Evolutionary conservation across 257 asterid species (phyloP).

Genomic region (Solanum neorickii): DNA sequence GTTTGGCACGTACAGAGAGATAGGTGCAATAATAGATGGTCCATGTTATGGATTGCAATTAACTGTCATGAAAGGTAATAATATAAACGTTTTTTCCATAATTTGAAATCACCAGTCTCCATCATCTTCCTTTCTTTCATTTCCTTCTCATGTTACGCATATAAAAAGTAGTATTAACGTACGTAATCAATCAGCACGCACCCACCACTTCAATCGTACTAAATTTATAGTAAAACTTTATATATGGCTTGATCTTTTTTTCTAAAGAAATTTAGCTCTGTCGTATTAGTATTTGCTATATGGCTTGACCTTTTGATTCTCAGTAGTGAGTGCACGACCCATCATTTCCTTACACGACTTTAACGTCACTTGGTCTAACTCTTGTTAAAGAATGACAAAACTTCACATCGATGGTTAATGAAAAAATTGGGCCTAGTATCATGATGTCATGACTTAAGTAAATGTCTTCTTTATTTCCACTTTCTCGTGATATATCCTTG

Average conservation of each 20-base stretch:
- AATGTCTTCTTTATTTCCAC: background rate
- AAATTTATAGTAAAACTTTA: too few species aligned
- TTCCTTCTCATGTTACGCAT: background rate
- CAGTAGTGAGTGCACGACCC: constrained; percentile 31
- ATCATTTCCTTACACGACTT: constrained; percentile 59
- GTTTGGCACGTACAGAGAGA: background rate
- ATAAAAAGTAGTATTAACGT: background rate
- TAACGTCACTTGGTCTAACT: constrained; percentile 31
- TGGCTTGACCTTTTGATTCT: constrained; percentile 9
- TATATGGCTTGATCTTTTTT: too few species aligned
- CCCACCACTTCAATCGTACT: background rate
- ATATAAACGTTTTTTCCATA: background rate
- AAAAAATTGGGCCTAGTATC: too few species aligned
- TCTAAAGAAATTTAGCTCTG: background rate
- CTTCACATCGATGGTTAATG: too few species aligned
- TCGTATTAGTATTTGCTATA: background rate
- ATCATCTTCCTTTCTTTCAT: background rate
- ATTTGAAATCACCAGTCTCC: background rate
- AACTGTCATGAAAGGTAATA: constrained; percentile 42
- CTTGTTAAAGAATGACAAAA: too few species aligned
- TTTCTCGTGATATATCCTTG: background rate
- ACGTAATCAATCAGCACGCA: constrained; percentile 7
- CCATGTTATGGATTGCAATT: constrained; percentile 43
- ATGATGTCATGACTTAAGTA: too few species aligned
- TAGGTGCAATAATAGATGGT: constrained; percentile 17